Percentiles rank a stretch among this genome's conserved stretches.
Conservation (phyloP, 2,329 filamentous ascomycete species). For the Nigrospora sphaerica region DNA sequence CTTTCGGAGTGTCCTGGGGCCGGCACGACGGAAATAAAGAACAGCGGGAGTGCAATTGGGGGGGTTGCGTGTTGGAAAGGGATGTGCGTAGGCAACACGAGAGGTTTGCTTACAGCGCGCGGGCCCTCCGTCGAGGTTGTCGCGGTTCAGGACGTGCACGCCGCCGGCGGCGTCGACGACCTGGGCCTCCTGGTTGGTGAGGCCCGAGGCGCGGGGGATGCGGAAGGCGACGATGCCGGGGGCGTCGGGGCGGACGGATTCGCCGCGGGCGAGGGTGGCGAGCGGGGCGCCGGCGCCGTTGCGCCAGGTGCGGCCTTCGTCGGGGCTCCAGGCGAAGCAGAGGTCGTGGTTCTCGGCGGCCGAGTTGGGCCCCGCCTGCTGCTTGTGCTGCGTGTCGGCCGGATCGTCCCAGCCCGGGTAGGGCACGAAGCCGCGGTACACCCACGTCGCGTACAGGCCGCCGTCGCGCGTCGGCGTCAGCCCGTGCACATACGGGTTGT, state of each 20-base stretch:
- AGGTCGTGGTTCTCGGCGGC: conserved; percentile 42
- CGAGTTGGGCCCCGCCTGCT: conserved; percentile 33
- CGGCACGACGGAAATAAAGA: too few species aligned
- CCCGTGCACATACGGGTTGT: conserved; percentile 46
- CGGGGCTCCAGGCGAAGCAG: conserved; percentile 40
- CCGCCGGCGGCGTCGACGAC: conserved; percentile 34
- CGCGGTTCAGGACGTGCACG: conserved; percentile 41
- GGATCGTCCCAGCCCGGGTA: conserved; percentile 35
- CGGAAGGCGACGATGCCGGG: conserved; percentile 34
- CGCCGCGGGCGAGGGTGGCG: conserved; percentile 22
- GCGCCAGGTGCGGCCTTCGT: conserved; percentile 34
- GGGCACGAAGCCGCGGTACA: conserved; percentile 39
- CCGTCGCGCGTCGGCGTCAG: conserved; percentile 24
- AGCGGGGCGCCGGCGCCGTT: conserved; percentile 28
- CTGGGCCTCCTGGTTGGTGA: conserved; percentile 44
- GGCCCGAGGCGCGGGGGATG: conserved; percentile 36
- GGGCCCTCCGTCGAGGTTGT: conserved; percentile 14
- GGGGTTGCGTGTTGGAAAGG: too few species aligned
- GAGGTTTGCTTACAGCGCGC: too few species aligned
- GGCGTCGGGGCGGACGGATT: conserved; percentile 31
- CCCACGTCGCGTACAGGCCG: conserved; percentile 38
- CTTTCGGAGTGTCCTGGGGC: too few species aligned
- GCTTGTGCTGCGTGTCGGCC: conserved; percentile 30
- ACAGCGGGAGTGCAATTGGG: too few species aligned
- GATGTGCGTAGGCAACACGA: too few species aligned